phyloP scores from a whole-genome alignment of 2,329 filamentous ascomycete genomes.

The Pyricularia pennisetigena region DNA sequence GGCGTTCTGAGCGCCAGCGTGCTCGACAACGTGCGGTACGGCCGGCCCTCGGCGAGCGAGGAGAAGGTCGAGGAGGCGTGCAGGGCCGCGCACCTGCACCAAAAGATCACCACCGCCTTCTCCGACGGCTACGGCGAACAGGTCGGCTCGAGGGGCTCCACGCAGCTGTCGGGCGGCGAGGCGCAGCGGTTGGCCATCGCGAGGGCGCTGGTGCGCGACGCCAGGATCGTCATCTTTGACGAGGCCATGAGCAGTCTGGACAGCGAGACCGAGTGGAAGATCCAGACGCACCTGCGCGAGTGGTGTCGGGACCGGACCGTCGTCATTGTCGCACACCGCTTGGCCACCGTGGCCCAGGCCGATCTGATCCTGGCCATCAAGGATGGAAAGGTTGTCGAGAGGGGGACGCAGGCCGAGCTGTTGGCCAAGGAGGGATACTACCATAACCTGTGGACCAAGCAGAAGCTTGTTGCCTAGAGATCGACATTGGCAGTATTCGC shows the following conservation, averaged over 20 bases:
- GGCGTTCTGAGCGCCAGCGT: slow-evolving; percentile 55
- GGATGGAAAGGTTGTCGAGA: slow-evolving; percentile 57
- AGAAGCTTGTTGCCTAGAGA: neutral
- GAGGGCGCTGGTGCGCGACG: slow-evolving; percentile 20
- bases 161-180: slow-evolving; percentile 37
- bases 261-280: slow-evolving; percentile 9
- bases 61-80: slow-evolving; percentile 51
- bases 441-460: neutral
- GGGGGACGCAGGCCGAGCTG: slow-evolving; percentile 62
- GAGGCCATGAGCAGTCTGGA: slow-evolving; percentile 10
- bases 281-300: slow-evolving; percentile 7
- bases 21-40: slow-evolving; percentile 52
- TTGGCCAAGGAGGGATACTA: slow-evolving; percentile 23
- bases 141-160: slow-evolving; percentile 37
- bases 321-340: slow-evolving; percentile 56
- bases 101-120: slow-evolving; percentile 47
- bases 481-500: neutral
- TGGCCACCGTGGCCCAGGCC: slow-evolving; percentile 63
- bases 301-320: slow-evolving; percentile 6
- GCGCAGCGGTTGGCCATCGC: slow-evolving; percentile 38
- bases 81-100: slow-evolving; percentile 51
- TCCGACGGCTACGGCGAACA: slow-evolving; percentile 37
- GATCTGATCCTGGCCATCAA: slow-evolving; percentile 67
- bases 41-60: slow-evolving; percentile 48
- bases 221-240: slow-evolving; percentile 8